Conservation (phyloP, 164 flowering plant species). For the Platanus orientalis region DNA sequence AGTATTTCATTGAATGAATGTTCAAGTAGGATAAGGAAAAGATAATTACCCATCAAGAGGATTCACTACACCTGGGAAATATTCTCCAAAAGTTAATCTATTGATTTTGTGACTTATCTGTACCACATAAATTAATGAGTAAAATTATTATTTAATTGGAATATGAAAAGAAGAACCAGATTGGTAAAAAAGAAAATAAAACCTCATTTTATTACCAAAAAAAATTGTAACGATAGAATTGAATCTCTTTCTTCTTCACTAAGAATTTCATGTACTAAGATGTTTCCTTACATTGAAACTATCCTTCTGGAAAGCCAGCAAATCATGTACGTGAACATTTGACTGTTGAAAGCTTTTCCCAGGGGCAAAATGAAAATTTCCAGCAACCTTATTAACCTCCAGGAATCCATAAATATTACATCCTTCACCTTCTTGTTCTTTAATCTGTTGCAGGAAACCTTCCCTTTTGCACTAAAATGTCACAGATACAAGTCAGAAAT, state of each 20-base stretch:
- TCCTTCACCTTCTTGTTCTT: slow-evolving; percentile 93
- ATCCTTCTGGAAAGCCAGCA: slow-evolving; percentile 68
- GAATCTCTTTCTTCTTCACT: neutral
- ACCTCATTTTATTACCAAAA: neutral
- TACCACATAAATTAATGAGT: slow-evolving; percentile 4
- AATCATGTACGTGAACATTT: slow-evolving; percentile 62
- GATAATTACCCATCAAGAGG: slow-evolving; percentile 73
- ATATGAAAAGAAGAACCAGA: neutral
- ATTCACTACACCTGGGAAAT: slow-evolving; percentile 77
- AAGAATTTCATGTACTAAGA: neutral
- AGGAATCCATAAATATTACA: slow-evolving; percentile 81
- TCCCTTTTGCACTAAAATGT: slow-evolving; percentile 74
- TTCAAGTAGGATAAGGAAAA: neutral
- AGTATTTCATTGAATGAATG: neutral
- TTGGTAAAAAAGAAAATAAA: neutral
- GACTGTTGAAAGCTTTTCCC: slow-evolving; percentile 94
- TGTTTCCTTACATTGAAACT: slow-evolving; percentile 59
- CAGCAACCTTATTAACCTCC: slow-evolving; percentile 91
- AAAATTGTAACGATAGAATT: neutral
- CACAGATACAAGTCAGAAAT: slow-evolving; percentile 11
- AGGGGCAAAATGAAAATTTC: slow-evolving; percentile 87
- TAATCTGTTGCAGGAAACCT: slow-evolving; percentile 69
- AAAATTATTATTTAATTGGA: slow-evolving; percentile 2
- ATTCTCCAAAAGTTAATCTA: slow-evolving; percentile 70
- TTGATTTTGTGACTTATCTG: slow-evolving; percentile 85